Evolutionary conservation across 1,284 basidiomycete genomes (phyloP), one percentile per base, ranked within the genome.

Genomic region (Gomphus bonarii): DNA sequence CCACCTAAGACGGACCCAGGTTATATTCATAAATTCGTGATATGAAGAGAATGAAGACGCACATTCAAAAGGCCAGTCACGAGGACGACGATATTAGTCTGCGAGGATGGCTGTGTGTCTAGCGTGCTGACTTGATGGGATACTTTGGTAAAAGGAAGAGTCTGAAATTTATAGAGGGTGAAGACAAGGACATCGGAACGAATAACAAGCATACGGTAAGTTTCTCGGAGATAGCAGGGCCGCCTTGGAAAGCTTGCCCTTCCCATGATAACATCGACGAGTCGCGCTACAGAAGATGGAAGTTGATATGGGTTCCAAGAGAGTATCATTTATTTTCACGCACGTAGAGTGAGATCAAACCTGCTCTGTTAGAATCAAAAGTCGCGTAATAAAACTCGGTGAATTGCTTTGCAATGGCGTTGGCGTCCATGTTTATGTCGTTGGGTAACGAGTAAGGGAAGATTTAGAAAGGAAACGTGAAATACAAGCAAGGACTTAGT

Each of bases 221-320:
- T 73, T 97, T 97, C 67, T 88, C 83, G n/a, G 79, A 67, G 69
- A 97, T 95, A 25, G 65, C 67, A 0, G 55, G 36, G 0, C 67
- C 72, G 30, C 95, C 91, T 60, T 80, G 74, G 62, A 85, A 73
- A 55, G 78, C 83, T 36, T 68, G 60, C 22, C 81, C 80, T 74
- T 99, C 95, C 73, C 84, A 99, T 10, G 88, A 84, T 65, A 99
- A 75, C 91, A 97, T 97, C 22, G 95, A 98, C 54, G 69, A 61
- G 31, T 78, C 74, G 62, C 94, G 82, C 95, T 98, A 68, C 22
- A 60, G 50, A 55, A 61, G 60, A 61, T 44, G 56, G 63, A 63
- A 25, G 18, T 48, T 28, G 30, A 48, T 18, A 10, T 18, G 64
- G 63, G 65, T 70, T 70, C 63, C 50, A 47, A 42, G 9, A 46